Conservation (phyloP, 345 rosid species). For the Cochlearia excelsa region DNA sequence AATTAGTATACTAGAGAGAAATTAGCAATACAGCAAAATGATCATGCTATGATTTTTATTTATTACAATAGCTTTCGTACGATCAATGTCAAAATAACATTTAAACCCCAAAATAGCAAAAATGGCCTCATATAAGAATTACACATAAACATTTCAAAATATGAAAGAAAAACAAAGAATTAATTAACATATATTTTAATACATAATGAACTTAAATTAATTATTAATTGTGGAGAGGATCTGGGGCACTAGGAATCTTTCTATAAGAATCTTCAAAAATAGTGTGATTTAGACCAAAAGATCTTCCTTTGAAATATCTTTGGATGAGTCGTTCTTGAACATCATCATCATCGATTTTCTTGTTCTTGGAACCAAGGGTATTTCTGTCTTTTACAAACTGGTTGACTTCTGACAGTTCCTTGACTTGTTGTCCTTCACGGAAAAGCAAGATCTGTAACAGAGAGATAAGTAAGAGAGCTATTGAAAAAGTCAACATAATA, state of each 20-base stretch:
- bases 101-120: neutral
- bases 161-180: neutral
- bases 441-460: conserved; percentile 35
- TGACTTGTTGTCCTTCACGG: conserved; percentile 20
- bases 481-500: conserved; percentile 26
- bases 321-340: conserved; percentile 29
- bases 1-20: too few species aligned
- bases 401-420: conserved; percentile 23
- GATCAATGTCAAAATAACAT: neutral
- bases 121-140: conserved; percentile 4
- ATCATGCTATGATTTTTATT: neutral
- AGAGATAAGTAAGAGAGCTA: conserved; percentile 29
- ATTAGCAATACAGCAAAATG: neutral
- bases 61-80: conserved; percentile 9
- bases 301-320: conserved; percentile 39
- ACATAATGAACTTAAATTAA: neutral
- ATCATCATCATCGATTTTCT: conserved; percentile 18
- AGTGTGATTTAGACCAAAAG: conserved; percentile 30
- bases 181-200: neutral
- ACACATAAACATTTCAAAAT: conserved; percentile 9
- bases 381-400: conserved; percentile 13
- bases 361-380: conserved; percentile 18
- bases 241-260: conserved; percentile 82
- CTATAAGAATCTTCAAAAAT: conserved; percentile 51
- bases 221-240: conserved; percentile 78